Conservation (phyloP, 208 protist genomes). For the Phytomonas francai region DNA sequence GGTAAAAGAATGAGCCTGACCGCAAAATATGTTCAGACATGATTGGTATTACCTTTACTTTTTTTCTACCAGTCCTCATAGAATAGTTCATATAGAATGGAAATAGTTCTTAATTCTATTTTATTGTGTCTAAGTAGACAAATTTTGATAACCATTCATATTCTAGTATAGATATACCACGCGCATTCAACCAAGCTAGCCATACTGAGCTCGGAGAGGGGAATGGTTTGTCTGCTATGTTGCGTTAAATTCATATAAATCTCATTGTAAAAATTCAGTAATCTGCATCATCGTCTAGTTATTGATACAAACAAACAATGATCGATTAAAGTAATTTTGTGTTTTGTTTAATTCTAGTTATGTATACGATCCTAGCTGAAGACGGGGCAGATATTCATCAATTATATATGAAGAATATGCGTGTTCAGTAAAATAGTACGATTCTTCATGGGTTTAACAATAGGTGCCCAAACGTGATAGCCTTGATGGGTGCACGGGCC, state of each 20-base stretch:
- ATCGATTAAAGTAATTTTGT: neutral
- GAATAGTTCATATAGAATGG: neutral
- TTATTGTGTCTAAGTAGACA: slow-evolving; percentile 11
- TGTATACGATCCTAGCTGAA: neutral
- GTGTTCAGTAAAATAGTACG: neutral
- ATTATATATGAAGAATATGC: slow-evolving; percentile 6
- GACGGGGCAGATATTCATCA: neutral
- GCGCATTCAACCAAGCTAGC: neutral
- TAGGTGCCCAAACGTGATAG: slow-evolving; percentile 59
- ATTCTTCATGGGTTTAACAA: neutral
- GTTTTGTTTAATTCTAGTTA: neutral
- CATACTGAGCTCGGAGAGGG: neutral
- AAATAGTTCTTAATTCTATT: neutral
- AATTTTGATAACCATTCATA: neutral
- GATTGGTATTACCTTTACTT: neutral
- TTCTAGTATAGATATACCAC: neutral
- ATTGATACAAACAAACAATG: neutral
- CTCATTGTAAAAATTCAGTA: neutral
- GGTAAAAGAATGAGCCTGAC: slow-evolving; percentile 6
- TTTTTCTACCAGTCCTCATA: neutral
- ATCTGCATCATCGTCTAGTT: neutral
- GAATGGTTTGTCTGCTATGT: neutral
- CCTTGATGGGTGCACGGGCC: slow-evolving; percentile 27
- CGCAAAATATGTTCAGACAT: neutral
- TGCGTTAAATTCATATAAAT: neutral